These are phyloP conservation scores for Gomphus sp. DNA, from an alignment of 1,284 basidiomycete genomes.

Conservation along the genomic window DNA sequence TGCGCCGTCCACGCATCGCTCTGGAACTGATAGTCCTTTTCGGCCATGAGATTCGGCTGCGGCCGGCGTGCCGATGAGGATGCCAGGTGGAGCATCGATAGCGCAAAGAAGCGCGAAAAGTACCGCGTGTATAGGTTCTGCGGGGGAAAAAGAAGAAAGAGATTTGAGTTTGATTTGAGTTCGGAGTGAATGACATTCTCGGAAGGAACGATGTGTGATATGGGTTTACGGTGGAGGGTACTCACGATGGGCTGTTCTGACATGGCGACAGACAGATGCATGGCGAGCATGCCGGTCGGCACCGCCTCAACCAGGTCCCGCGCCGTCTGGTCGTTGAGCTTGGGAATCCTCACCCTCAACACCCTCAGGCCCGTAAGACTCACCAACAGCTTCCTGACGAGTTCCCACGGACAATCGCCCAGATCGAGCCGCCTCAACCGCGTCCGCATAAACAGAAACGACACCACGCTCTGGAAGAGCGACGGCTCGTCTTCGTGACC, in stretches of 20 bases:
- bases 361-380: constrained; percentile 41
- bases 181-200: not conserved
- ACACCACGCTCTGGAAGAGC: constrained; percentile 43
- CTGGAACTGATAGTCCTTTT: constrained; percentile 44
- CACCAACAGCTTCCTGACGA: constrained; percentile 40
- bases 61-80: constrained; percentile 37
- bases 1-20: constrained; percentile 46
- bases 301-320: constrained; percentile 32
- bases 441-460: constrained; percentile 40
- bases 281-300: constrained; percentile 40
- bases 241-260: constrained; percentile 42
- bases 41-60: constrained; percentile 41
- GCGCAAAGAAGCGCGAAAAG: constrained; percentile 37
- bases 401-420: constrained; percentile 54
- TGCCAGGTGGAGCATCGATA: constrained; percentile 52
- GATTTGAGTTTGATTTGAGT: too few species aligned
- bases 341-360: constrained; percentile 44
- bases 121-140: constrained; percentile 42
- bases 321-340: constrained; percentile 31
- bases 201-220: not conserved
- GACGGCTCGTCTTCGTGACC: constrained; percentile 47
- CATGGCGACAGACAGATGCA: constrained; percentile 40
- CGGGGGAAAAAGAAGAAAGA: not conserved
- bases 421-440: constrained; percentile 46
- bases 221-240: constrained; percentile 4